Evolutionary conservation across 2,329 filamentous ascomycete genomes (phyloP).

Genomic region (Cladorrhinum sp.): DNA sequence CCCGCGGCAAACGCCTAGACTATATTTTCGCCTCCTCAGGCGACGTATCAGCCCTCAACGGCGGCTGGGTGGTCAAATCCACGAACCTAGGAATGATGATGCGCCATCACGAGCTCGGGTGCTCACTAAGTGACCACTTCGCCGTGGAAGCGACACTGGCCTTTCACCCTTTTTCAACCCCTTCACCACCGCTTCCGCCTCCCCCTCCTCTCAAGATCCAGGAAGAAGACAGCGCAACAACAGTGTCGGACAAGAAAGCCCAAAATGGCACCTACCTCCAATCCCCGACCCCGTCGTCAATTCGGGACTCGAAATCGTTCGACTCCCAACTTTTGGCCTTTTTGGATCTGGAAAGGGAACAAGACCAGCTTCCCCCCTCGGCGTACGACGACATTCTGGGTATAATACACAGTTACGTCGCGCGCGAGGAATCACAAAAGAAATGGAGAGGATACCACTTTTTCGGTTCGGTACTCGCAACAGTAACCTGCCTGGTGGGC

Average conservation of each 20-base stretch:
- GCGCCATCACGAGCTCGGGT: constrained; percentile 75
- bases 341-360: constrained; percentile 20
- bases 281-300: constrained; percentile 32
- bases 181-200: neutral
- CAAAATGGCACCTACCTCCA: constrained; percentile 40
- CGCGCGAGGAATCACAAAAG: constrained; percentile 69
- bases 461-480: constrained; percentile 60
- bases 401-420: constrained; percentile 65
- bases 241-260: constrained; percentile 27
- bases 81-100: constrained; percentile 76
- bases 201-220: neutral
- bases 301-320: constrained; percentile 17
- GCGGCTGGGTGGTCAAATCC: constrained; percentile 66
- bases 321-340: constrained; percentile 25
- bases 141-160: constrained; percentile 77
- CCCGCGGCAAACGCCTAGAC: constrained; percentile 80
- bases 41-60: constrained; percentile 31
- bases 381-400: constrained; percentile 66
- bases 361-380: constrained; percentile 23
- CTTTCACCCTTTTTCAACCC: constrained; percentile 39
- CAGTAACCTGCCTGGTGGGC: constrained; percentile 72
- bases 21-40: constrained; percentile 82
- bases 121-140: constrained; percentile 93
- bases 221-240: constrained; percentile 1
- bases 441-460: constrained; percentile 74